Base-by-base conservation (phyloP, 805 yeast genomes). In the Alloascoidea africana region DNA sequence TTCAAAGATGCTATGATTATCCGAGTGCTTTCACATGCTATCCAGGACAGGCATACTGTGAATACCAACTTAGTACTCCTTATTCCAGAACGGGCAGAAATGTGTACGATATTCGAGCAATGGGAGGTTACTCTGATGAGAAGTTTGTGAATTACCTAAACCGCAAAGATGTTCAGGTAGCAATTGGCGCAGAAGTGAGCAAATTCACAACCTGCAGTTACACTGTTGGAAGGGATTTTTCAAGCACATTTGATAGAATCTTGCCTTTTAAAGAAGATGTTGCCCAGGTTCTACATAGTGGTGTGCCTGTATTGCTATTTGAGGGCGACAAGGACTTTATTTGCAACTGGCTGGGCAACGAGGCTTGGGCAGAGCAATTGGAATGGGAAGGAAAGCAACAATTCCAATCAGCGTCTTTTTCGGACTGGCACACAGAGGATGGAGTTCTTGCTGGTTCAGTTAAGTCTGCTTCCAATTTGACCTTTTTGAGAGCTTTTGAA, bases 11-110 rank as follows among this genome's bases (percentile, higher is more conserved):
- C 62, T 84, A 84, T 59, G 63, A 70, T 18, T 56, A 75, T 15
- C 73, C 74, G 46, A 70, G 79, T 16, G 76, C 80, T 17, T 71
- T 85, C 73, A 63, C 83, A 2, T 86, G 96, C 66, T 78, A 82
- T 33, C 95, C 95, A n/a, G 94, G 96, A 14, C 63, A 78, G 14
- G 61, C 83, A 40, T 84, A 85, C 64, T 86, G 96, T 69, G 79
- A 81, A 60, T 23, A 8, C n/a, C 78, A 74, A 39, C 76, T 79
- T 54, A 62, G 83, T 69, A 77, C 71, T 4, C 89, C 91, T 18
- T 81, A 76, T 57, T 74, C 68, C 56, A 63, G 69, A 51, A 78
- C 94, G 4, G 94, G 94, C 32, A 72, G 76, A 54, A 87, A 86
- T 52, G 85, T 80, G 39, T 86, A 87, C 56, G 96, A 86, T 54